A percentile compares a stretch with the other conserved stretches of the same genome.
phyloP scores from a whole-genome alignment of 2,329 filamentous ascomycete genomes.

The Neocatenulostroma microsporum region DNA sequence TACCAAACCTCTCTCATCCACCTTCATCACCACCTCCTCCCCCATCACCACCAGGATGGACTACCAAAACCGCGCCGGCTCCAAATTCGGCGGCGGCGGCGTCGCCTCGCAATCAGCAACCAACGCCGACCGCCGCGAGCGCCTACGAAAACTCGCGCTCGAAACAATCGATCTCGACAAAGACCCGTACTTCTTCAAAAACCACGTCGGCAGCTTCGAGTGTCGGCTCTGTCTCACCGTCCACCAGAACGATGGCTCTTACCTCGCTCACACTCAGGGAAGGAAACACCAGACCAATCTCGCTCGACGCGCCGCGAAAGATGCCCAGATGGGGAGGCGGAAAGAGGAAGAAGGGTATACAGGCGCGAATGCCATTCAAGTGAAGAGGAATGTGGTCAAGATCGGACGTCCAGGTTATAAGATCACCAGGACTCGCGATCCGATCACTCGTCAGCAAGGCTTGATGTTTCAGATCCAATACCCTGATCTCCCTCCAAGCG shows the following conservation, averaged over 20 bases:
- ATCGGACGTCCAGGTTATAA: conserved; percentile 96
- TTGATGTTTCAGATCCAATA: conserved; percentile 95
- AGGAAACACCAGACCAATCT: conserved; percentile 99
- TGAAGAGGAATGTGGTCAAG: conserved; percentile 81
- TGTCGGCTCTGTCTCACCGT: conserved; percentile 95
- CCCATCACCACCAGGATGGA: conserved; percentile 22
- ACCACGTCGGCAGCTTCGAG: conserved; percentile 96
- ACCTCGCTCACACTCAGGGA: conserved; percentile 96
- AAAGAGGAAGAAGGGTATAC: conserved; percentile 49
- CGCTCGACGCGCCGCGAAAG: conserved; percentile 86
- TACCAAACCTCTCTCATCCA: conserved; percentile 3
- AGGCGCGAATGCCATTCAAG: conserved; percentile 62
- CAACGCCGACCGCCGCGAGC: conserved; percentile 94
- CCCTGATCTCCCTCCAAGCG: conserved; percentile 72
- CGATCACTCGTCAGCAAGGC: conserved; percentile 78
- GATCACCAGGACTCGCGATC: conserved; percentile 91
- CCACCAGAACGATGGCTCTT: conserved; percentile 97
- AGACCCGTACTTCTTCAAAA: conserved; percentile 99
- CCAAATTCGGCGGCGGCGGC: conserved; percentile 95
- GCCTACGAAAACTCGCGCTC: conserved; percentile 92
- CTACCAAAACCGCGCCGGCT: conserved; percentile 80
- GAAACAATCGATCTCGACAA: conserved; percentile 99
- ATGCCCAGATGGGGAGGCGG: conserved; percentile 79
- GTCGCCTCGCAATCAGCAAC: conserved; percentile 89
- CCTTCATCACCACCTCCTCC: background rate